Evolutionary conservation across 768 basidiomycete species (phyloP), one percentile per base, ranked within the genome.

Genomic region (Strobilomyces dryophilus): DNA sequence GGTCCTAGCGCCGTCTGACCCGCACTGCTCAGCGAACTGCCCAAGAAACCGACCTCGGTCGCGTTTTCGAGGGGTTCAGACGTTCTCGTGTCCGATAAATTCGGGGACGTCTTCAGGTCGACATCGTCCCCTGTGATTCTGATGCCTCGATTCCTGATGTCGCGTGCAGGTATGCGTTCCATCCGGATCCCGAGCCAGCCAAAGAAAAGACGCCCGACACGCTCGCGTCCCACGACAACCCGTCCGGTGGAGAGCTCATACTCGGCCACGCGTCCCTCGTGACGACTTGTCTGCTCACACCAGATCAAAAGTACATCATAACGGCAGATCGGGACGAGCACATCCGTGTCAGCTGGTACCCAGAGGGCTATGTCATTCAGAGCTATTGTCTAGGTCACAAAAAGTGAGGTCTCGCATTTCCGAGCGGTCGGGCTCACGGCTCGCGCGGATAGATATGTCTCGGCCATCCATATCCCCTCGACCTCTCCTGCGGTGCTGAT

Each of bases 281-380:
- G 52, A 95, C 87, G 11, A 70, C 78, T 1, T 85, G 89, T 67
- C 62, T 86, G 41, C 79, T 95, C 50, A 79, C 84, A 0, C 66
- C 69, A 0, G 85, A 90, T 62, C 83, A 85, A 60, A 78, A 76
- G 48, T 85, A 78, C 64, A 85, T 99, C 62, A 79, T 98, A 57
- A 92, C 93, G 0, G 87, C 92, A 0, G 97, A 98, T 65, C 74
- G 97, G 42, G 97, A 99, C 64, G 97, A 98, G 66, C 97, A 98
- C 65, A 87, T 99, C 47, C 79, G 97, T 49, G 80, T 95, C 15
- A 94, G 90, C 62, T 82, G 89, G 81, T 98, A 80, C 64, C 97
- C 97, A 0, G 76, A 87, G 49, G 90, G 93, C 17, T 89, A 86
- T 59, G 80, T 80, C 41, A 89, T 98, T 56, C 92, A 98, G 67